Conservation (phyloP, 1,139 yeast genomes). For the Scheffersomyces titani region DNA sequence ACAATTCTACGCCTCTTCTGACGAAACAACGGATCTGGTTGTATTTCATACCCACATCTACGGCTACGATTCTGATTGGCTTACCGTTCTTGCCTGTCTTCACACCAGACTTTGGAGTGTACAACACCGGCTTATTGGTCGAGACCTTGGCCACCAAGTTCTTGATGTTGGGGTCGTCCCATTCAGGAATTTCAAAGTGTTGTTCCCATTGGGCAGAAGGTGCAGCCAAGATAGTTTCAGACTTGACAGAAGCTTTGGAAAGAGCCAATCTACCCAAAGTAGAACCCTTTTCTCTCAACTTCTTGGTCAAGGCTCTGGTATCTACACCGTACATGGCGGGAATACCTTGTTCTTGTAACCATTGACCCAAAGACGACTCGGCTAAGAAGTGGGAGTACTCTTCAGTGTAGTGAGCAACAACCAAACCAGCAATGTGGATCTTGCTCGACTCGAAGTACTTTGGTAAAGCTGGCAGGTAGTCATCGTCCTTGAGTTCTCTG, state of each 20-base stretch:
- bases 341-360: slow-evolving; percentile 89
- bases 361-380: slow-evolving; percentile 83
- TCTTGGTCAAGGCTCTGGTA: slow-evolving; percentile 92
- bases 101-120: slow-evolving; percentile 55
- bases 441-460: slow-evolving; percentile 88
- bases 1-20: slow-evolving; percentile 91
- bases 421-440: slow-evolving; percentile 96
- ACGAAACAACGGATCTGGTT: slow-evolving; percentile 98
- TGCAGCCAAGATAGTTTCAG: slow-evolving; percentile 39
- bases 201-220: slow-evolving; percentile 51
- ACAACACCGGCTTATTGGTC: slow-evolving; percentile 69
- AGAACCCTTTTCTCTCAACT: slow-evolving; percentile 89
- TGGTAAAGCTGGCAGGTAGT: slow-evolving; percentile 74
- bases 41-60: slow-evolving; percentile 98
- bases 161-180: slow-evolving; percentile 89
- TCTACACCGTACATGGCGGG: slow-evolving; percentile 99
- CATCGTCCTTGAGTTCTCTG: slow-evolving; percentile 70
- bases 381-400: slow-evolving; percentile 94
- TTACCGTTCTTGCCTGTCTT: slow-evolving; percentile 69
- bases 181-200: slow-evolving; percentile 75
- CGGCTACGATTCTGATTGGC: slow-evolving; percentile 77
- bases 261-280: slow-evolving; percentile 83
- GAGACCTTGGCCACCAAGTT: slow-evolving; percentile 94
- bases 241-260: slow-evolving; percentile 49
- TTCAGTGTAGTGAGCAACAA: slow-evolving; percentile 96